Evolutionary conservation across 2,329 filamentous ascomycete species (phyloP), one percentile per base, ranked within the genome.

Genomic region (Chrysoporthe cubensis): DNA sequence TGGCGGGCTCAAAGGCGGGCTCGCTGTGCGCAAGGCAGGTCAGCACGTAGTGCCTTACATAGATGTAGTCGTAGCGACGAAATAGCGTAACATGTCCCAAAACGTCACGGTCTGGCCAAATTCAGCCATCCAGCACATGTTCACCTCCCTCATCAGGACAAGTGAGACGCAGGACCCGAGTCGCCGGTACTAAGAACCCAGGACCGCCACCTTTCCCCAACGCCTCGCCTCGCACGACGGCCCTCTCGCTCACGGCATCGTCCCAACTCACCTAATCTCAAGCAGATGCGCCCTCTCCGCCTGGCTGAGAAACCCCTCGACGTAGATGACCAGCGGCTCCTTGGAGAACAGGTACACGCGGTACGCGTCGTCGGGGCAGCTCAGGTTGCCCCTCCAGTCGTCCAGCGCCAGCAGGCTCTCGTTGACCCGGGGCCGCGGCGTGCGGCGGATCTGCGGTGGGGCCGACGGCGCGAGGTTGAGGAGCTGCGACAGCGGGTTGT

Each of bases 381-480:
- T 74, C 63, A 74, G 72, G 37, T 71, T 71, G 26, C 78, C 79
- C 52, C 74, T 71, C 7, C 42, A 68, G 16, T 72, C 68, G 62
- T 86, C 83, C 58, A 86, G 75, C 26, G 85, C 85, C 63, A 87
- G 75, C 46, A 86, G 78, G 60, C 83, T 82, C 73, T 84, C 80
- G 71, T 85, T 85, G 65, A 87, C 78, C 54, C 75, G 75, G 2
- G 84, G 84, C 46, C 81, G 78, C 40, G 82, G 78, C 34, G 78
- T 79, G 44, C 76, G 78, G n/a, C 73, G 75, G 57, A 79, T 74
- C 62, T 68, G 74, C n/a, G 59, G 68, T 37, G 71, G 70, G 62
- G 72, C 67, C 13, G 72, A 64, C 11, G 69, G 48, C 21, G 69
- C 64, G 21, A 74, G 73, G 26, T 75, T 80, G 48, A 83, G 70